A percentile compares a stretch with the other conserved stretches of the same genome.
Conservation (phyloP, 2,329 filamentous ascomycete species). For the Hawksworthiomyces lignivorus region DNA sequence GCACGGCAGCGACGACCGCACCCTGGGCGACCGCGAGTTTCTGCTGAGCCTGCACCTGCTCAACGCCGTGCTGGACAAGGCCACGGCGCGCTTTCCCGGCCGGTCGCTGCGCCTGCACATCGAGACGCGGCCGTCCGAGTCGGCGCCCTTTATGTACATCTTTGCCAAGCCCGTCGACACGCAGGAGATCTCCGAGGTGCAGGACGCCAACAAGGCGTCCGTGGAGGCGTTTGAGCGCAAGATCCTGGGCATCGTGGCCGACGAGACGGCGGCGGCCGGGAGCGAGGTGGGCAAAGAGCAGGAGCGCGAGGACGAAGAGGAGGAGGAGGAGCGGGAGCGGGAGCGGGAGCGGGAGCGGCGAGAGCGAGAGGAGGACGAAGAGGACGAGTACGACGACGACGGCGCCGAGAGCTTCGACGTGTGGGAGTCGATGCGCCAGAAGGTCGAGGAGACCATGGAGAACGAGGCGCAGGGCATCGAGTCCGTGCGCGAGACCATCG, state of each 20-base stretch:
- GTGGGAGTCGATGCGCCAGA: constrained; percentile 48
- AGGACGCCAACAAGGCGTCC: constrained; percentile 55
- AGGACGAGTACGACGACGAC: constrained; percentile 15
- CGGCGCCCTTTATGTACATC: constrained; percentile 68
- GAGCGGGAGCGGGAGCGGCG: constrained; percentile 8
- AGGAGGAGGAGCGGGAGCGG: constrained; percentile 18
- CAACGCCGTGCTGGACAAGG: constrained; percentile 70
- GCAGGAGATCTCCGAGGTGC: constrained; percentile 64
- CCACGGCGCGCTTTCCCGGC: constrained; percentile 66
- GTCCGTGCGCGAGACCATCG: constrained; percentile 45
- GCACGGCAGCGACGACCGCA: constrained; percentile 63
- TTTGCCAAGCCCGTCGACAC: constrained; percentile 79
- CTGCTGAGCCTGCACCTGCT: constrained; percentile 69
- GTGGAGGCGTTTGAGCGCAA: constrained; percentile 62
- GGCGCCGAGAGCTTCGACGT: constrained; percentile 23
- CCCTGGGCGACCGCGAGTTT: constrained; percentile 78
- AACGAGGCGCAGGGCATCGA: constrained; percentile 47
- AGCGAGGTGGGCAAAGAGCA: constrained; percentile 15
- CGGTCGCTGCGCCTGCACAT: constrained; percentile 73
- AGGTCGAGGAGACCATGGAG: constrained; percentile 50
- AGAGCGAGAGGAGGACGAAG: constrained; percentile 15
- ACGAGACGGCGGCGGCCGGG: constrained; percentile 14
- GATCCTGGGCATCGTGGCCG: constrained; percentile 43
- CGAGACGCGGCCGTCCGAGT: constrained; percentile 57
- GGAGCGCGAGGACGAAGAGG: constrained; percentile 13